Evolutionary conservation across 306 rosid genomes (phyloP), one percentile per base, ranked within the genome.

Genomic region (Coriaria nepalensis): DNA sequence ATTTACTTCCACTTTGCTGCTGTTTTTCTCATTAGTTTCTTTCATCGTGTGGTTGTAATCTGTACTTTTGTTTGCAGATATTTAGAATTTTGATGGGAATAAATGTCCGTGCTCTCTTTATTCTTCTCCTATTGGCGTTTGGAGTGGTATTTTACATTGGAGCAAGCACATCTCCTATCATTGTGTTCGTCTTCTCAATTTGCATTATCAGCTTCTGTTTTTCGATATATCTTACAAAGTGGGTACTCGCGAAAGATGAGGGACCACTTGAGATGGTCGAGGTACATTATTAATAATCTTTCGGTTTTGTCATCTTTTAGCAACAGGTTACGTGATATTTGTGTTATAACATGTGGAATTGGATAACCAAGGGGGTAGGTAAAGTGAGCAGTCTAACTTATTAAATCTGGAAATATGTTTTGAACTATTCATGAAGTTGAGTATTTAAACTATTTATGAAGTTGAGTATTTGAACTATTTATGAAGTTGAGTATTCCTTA

Each of bases 161-260:
- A 67, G 98, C 98, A 32, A 56, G 66, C 2, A 85, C 95, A 36
- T 90, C 98, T 56, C 94, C 98, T 0, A 77, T 85, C 60, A 75
- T 90, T 54, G 73, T 90, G 32, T 85, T 90, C 60, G 98, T 90
- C 74, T 75, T 90, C 70, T 60, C 95, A 33, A 51, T 85, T 64
- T 90, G 98, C 65, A 81, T 90, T 48, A 59, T 81, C 71, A 85
- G 95, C 84, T 90, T 90, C 78, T 74, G 83, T 61, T 71, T 81
- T 49, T 55, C 98, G 0, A 50, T 83, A 50, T 73, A 84, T 67
- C 92, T 84, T 55, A 65, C 75, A 12, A 90, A 79, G 72, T 90
- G 98, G 98, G 98, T 90, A 47, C 98, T 90, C 7, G 74, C 95
- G 0, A 90, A 90, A 67, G 98, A 90, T 58, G 98, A 90, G 82